Percentiles rank a stretch among this genome's conserved stretches.
phyloP scores from a whole-genome alignment of 208 protist genomes.

The Porcisia hertigi region DNA sequence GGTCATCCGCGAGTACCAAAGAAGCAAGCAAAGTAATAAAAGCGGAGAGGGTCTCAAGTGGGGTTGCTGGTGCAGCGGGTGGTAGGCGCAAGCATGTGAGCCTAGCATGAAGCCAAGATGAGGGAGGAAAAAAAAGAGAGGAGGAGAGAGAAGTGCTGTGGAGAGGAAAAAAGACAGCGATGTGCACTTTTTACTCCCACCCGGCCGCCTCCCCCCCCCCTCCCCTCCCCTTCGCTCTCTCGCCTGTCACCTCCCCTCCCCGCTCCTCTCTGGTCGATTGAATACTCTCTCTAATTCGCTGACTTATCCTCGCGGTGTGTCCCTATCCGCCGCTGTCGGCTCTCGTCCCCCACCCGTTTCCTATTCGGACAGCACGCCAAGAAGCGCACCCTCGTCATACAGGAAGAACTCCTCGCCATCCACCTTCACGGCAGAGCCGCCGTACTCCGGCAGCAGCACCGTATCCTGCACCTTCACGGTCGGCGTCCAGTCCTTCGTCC shows the following conservation, averaged over 20 bases:
- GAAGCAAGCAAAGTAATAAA: neutral
- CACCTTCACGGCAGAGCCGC: constrained; percentile 86
- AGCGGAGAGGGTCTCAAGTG: too few species aligned
- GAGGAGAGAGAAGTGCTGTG: neutral
- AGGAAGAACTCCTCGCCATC: constrained; percentile 93
- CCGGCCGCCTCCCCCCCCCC: neutral
- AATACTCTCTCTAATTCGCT: neutral
- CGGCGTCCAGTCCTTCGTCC: constrained; percentile 89
- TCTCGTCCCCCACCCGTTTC: neutral
- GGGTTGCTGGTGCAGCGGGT: too few species aligned
- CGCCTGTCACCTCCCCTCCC: constrained; percentile 2
- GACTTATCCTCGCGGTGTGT: neutral
- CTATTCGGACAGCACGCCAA: constrained; percentile 84
- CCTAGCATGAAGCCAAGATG: neutral
- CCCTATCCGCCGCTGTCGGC: neutral
- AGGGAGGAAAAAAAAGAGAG: constrained; percentile 3
- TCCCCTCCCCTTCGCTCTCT: neutral
- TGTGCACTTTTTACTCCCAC: neutral
- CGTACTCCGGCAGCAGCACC: constrained; percentile 92
- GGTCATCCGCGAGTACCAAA: neutral
- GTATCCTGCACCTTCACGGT: constrained; percentile 90
- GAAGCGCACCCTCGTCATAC: constrained; percentile 87
- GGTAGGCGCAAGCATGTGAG: neutral
- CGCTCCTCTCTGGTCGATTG: neutral
- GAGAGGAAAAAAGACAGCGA: neutral